Conservation (phyloP, 345 rosid species). For the Citrus hindsii region DNA sequence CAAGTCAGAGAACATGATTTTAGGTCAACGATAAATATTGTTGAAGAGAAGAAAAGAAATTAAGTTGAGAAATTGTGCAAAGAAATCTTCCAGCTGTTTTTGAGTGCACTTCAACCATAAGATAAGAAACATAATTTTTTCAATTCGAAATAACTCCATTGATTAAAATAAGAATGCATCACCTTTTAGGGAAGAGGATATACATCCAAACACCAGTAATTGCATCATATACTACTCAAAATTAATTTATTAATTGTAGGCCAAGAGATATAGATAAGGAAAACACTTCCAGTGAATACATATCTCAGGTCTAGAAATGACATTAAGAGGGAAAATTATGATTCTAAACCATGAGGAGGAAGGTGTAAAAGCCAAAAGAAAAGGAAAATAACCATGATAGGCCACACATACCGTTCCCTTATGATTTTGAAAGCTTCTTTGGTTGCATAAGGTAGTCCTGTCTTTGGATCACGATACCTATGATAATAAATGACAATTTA, state of each 20-base stretch:
- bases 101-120: neutral
- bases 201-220: neutral
- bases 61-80: neutral
- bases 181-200: neutral
- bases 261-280: neutral
- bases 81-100: neutral
- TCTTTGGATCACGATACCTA: constrained; percentile 93
- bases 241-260: neutral
- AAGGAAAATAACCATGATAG: neutral
- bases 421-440: constrained; percentile 82
- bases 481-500: constrained; percentile 19
- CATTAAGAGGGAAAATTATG: neutral
- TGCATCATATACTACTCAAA: neutral
- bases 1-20: neutral
- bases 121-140: neutral
- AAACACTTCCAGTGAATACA: neutral
- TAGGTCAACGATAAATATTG: neutral
- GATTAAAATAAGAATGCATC: neutral
- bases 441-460: constrained; percentile 85
- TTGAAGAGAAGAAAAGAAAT: neutral
- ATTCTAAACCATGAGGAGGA: neutral
- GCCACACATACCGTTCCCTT: constrained; percentile 57
- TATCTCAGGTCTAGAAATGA: neutral
- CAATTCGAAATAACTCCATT: neutral
- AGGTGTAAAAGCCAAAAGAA: neutral